Evolutionary conservation across 306 rosid species (phyloP).

Genomic region (Trifolium fragiferum): DNA sequence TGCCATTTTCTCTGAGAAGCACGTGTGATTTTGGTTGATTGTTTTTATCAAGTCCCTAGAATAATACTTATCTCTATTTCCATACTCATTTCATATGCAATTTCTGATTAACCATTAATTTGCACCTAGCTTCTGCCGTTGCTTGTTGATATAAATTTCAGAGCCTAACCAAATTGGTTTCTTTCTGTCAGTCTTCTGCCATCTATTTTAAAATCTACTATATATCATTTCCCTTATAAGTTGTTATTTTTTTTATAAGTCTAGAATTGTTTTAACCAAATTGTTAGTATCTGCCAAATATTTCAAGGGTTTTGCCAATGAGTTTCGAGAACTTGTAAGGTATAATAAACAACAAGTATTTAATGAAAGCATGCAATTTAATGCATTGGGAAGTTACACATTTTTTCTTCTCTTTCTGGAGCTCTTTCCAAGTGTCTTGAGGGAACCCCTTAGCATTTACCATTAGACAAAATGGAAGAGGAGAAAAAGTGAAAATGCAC

Average conservation of each 20-base stretch:
- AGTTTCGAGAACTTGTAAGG: slow-evolving; percentile 1
- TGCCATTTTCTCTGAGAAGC: slow-evolving; percentile 16
- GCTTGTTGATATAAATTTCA: neutral
- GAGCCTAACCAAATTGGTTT: slow-evolving; percentile 11
- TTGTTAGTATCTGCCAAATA: neutral
- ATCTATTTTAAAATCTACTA: slow-evolving; percentile 18
- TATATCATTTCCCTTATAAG: slow-evolving; percentile 5
- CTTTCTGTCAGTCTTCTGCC: slow-evolving; percentile 10
- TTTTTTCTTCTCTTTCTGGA: neutral
- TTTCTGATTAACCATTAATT: slow-evolving; percentile 11
- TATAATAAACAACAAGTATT: slow-evolving; percentile 12
- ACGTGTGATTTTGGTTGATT: slow-evolving; percentile 16
- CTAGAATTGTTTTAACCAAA: neutral
- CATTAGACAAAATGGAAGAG: slow-evolving; percentile 4
- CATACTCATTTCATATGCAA: slow-evolving; percentile 27
- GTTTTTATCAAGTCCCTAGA: slow-evolving; percentile 4
- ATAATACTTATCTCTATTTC: neutral
- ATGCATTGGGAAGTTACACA: neutral
- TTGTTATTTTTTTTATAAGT: slow-evolving; percentile 11
- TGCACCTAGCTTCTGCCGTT: neutral
- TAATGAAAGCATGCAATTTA: slow-evolving; percentile 3
- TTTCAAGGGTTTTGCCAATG: slow-evolving; percentile 6
- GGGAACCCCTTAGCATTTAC: neutral
- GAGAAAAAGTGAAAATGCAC: slow-evolving; percentile 6
- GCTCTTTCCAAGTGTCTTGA: neutral